Base-by-base conservation (phyloP, 495 filamentous ascomycete genomes). In the Lentithecium fluviatile region DNA sequence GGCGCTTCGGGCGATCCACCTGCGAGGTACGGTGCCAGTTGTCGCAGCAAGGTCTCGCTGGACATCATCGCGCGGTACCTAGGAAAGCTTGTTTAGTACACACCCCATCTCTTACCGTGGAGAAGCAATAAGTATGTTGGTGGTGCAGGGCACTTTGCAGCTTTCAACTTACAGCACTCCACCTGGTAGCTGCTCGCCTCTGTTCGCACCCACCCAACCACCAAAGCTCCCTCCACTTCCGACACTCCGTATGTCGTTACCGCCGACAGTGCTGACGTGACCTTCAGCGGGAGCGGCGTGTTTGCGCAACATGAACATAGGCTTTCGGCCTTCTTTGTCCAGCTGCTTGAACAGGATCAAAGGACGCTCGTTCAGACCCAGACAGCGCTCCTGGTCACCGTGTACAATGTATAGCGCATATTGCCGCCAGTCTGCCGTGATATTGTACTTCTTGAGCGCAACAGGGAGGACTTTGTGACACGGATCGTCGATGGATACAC, bases 391-490 rank as follows among this genome's bases (percentile, higher is more conserved):
- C 74, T 98, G 89, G 63, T 98, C 92, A 19, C 94, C 94, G 66
- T 96, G 94, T 1, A 98, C 94, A 60, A 97, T 97, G 70, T 97
- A 98, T 25, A 98, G 80, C 1, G 94, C 93, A 65, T 98, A 98
- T 67, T 96, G 88, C 65, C 92, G 90, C 88, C 91, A 96, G 52
- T 96, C 93, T 20, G 89, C 90, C 58, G 94, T 89, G 80, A 98
- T 98, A 72, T 97, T 94, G 78, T 98, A 98, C 70, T 96, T 95
- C 72, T 93, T 93, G 21, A 98, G 80, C 11, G 94, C 94, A 24
- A 95, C 94, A 1, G 94, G 94, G 8, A 98, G 83, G 32, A 98
- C 94, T 70, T 96, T 97, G 75, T 96, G 85, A 77, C 94, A 98
- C 0, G 94, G 94, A 66, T 97, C 94, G 60, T 98, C 94, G 85